A percentile compares a stretch with the other conserved stretches of the same genome.
These are phyloP conservation scores for Oryza rufipogon DNA, from an alignment of 176 grass and related monocot genomes.

Conservation along the genomic window DNA sequence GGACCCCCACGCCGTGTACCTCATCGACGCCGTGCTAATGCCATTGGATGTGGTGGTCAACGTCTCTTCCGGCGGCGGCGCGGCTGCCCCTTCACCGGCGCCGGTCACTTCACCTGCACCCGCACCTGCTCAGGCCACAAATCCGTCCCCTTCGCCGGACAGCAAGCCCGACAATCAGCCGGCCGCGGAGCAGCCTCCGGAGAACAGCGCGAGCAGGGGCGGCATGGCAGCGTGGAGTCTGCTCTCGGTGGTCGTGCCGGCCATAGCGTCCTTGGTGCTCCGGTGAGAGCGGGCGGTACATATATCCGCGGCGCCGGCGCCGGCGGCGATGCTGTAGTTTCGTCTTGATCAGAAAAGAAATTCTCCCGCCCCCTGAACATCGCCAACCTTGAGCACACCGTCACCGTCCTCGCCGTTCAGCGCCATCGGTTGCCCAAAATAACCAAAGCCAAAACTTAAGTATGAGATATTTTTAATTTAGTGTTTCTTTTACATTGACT, in stretches of 20 bases:
- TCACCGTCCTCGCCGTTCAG: too few relatives aligned
- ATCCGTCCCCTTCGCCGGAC: neutral
- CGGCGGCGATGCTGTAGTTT: neutral
- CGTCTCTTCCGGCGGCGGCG: slow-evolving; percentile 9
- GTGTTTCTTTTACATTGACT: too few relatives aligned
- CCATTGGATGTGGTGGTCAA: neutral
- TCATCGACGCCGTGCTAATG: slow-evolving; percentile 47
- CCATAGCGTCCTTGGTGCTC: slow-evolving; percentile 6
- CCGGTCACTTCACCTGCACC: too few relatives aligned
- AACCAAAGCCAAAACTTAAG: too few relatives aligned
- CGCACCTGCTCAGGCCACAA: too few relatives aligned
- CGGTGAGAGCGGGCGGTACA: neutral
- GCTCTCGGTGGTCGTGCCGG: neutral
- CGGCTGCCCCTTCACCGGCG: neutral
- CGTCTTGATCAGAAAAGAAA: too few relatives aligned
- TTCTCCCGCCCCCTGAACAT: too few relatives aligned
- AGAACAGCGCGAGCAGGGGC: neutral
- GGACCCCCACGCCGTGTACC: slow-evolving; percentile 30
- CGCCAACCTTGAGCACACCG: too few relatives aligned
- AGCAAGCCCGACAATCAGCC: neutral
- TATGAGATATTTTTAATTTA: too few relatives aligned
- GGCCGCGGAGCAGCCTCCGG: too few relatives aligned
- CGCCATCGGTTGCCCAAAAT: too few relatives aligned
- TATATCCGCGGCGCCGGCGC: neutral
- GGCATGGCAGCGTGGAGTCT: slow-evolving; percentile 39